Conservation (phyloP, 2,329 filamentous ascomycete species). For the Dothistroma pini region DNA sequence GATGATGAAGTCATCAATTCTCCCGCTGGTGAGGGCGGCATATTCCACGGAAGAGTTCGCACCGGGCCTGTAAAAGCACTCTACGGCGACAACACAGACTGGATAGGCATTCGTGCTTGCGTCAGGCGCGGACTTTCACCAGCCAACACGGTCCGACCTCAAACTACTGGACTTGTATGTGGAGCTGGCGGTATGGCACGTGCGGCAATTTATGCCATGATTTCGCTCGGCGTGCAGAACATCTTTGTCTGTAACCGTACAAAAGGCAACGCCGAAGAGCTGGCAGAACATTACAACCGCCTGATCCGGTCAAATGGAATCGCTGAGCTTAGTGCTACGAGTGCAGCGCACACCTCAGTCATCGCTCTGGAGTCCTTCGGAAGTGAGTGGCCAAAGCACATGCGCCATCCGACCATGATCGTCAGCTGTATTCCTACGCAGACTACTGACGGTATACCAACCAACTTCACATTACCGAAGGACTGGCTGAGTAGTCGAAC, state of each 20-base stretch:
- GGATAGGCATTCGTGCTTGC: constrained; percentile 73
- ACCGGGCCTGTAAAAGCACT: constrained; percentile 65
- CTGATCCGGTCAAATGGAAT: constrained; percentile 38
- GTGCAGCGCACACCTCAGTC: constrained; percentile 38
- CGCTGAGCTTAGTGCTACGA: constrained; percentile 19
- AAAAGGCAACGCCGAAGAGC: constrained; percentile 59
- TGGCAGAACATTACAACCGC: constrained; percentile 67
- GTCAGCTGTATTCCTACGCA: constrained; percentile 74
- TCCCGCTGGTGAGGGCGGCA: constrained; percentile 46
- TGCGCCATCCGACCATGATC: constrained; percentile 66
- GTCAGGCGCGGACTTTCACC: constrained; percentile 69
- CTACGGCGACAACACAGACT: constrained; percentile 78
- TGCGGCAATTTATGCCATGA: constrained; percentile 72
- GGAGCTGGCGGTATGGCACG: constrained; percentile 72
- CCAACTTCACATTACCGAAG: constrained; percentile 65
- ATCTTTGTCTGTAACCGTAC: constrained; percentile 74
- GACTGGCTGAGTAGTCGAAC: constrained; percentile 69
- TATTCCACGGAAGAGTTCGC: constrained; percentile 58
- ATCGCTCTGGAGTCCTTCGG: constrained; percentile 57
- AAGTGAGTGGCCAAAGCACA: constrained; percentile 62
- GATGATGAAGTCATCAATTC: constrained; percentile 43
- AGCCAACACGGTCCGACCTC: constrained; percentile 56
- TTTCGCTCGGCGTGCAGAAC: constrained; percentile 71
- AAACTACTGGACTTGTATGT: constrained; percentile 52
- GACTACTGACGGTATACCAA: constrained; percentile 60